Evolutionary conservation across 1,139 yeast species (phyloP), one percentile per base, ranked within the genome.

Genomic region (Suhomyces bolitotheri): DNA sequence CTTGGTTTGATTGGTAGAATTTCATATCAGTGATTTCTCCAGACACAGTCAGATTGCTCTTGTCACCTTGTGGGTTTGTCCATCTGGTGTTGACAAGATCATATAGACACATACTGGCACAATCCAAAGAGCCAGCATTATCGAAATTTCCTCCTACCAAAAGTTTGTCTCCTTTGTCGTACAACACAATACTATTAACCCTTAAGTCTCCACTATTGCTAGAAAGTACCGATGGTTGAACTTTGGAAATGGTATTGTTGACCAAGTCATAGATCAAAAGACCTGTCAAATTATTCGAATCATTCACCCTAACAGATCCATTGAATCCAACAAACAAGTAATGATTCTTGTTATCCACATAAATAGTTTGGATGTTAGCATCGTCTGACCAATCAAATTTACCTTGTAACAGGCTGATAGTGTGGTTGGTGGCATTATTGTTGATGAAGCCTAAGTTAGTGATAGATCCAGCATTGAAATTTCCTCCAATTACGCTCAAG

Each of bases 61-160:
- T 62, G 21, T 65, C 63, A 35, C 67, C 60, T 28, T 71, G 66
- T 2, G 78, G 77, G 34, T 51, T 62, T 27, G 62, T 65, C 92
- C 87, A 82, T 30, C 76, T 66, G 4, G 73, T 71, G 27, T 66
- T 65, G 3, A 61, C 56, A 39, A 82, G 58, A 47, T 83, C 84
- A 54, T 79, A 88, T 27, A 84, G 63, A 54, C 96, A 87, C 32
- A 88, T 59, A 2, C 80, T 75, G 2, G 66, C 60, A 60, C 96
- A 88, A 29, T 66, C 62, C 42, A 76, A 61, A 7, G 80, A 66
- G 0, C 85, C 82, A 3, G 84, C 82, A 23, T 66, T 58, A 20
- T 71, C 72, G 51, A 87, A 87, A 30, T 78, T 68, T 14, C 98
- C 98, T 31, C 87, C 96, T 8, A 87, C 84, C 25, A 88, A 66